Evolutionary conservation across 1,284 basidiomycete genomes (phyloP).

Genomic region (Psilocybe mexicana): DNA sequence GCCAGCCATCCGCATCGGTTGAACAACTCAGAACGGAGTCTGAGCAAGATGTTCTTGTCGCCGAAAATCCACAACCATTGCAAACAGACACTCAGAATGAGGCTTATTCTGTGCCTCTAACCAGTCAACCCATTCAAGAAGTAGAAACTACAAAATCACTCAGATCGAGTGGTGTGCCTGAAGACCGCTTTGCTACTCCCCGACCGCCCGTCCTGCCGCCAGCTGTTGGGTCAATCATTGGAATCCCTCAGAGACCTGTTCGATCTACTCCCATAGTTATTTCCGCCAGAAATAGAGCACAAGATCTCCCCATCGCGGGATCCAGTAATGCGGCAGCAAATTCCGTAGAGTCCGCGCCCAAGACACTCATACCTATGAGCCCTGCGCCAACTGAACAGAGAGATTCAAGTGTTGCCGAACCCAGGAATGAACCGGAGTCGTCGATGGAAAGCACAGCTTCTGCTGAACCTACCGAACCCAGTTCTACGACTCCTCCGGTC

Average conservation of each 20-base stretch:
- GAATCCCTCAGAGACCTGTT: conserved; percentile 5
- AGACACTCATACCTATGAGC: not conserved
- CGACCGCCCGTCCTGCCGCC: conserved; percentile 11
- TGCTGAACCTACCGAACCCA: not conserved
- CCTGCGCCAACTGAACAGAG: too few species aligned
- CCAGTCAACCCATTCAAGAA: not conserved
- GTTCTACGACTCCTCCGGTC: not conserved
- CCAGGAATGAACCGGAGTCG: not conserved
- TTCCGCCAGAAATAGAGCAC: not conserved
- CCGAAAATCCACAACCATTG: not conserved
- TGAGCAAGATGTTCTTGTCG: not conserved
- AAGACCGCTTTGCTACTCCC: not conserved
- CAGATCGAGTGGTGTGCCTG: not conserved
- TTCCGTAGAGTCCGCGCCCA: not conserved
- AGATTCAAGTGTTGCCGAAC: too few species aligned
- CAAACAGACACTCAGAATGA: not conserved
- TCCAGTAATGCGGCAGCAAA: not conserved
- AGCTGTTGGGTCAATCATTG: conserved; percentile 10
- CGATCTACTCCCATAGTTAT: conserved; percentile 4
- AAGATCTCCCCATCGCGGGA: not conserved
- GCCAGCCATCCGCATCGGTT: conserved; percentile 39
- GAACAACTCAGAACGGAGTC: conserved; percentile 22
- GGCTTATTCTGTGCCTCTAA: not conserved
- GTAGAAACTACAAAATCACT: not conserved
- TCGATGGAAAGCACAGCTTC: not conserved